These are phyloP conservation scores for Paxillus rubicundulus DNA, from an alignment of 768 basidiomycete genomes.

Conservation along the genomic window DNA sequence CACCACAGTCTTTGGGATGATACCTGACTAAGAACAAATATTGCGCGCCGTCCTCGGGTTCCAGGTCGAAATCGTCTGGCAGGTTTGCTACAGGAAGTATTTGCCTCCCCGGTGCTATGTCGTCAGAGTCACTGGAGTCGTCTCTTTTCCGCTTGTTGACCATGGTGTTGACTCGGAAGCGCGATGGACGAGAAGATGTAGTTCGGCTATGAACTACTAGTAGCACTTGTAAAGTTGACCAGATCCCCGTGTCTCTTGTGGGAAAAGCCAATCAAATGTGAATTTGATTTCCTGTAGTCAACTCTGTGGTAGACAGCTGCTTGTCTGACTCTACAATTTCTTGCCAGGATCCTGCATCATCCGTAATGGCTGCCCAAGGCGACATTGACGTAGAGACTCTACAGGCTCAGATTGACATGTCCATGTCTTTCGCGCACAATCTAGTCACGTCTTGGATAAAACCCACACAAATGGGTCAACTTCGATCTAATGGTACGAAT, in stretches of 20 bases:
- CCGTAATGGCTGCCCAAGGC: slow-evolving; percentile 42
- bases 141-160: slow-evolving; percentile 56
- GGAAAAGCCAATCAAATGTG: slow-evolving; percentile 12
- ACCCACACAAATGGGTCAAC: slow-evolving; percentile 42
- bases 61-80: slow-evolving; percentile 62
- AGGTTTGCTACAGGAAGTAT: slow-evolving; percentile 80
- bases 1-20: slow-evolving; percentile 9
- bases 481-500: slow-evolving; percentile 29
- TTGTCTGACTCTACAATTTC: neutral
- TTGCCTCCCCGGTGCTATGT: slow-evolving; percentile 61
- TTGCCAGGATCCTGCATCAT: slow-evolving; percentile 17
- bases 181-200: neutral
- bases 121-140: slow-evolving; percentile 55
- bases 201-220: neutral
- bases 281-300: neutral
- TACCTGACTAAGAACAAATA: slow-evolving; percentile 84
- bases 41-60: slow-evolving; percentile 70
- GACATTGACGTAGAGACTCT: slow-evolving; percentile 63
- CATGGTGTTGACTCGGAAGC: slow-evolving; percentile 12
- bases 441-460: slow-evolving; percentile 78
- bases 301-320: neutral
- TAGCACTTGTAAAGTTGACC: no score
- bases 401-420: slow-evolving; percentile 80
- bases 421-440: slow-evolving; percentile 72
- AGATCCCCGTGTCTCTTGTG: no score